These are phyloP conservation scores for Lasiosphaeria miniovina DNA, from an alignment of 495 filamentous ascomycete species.

Conservation along the genomic window DNA sequence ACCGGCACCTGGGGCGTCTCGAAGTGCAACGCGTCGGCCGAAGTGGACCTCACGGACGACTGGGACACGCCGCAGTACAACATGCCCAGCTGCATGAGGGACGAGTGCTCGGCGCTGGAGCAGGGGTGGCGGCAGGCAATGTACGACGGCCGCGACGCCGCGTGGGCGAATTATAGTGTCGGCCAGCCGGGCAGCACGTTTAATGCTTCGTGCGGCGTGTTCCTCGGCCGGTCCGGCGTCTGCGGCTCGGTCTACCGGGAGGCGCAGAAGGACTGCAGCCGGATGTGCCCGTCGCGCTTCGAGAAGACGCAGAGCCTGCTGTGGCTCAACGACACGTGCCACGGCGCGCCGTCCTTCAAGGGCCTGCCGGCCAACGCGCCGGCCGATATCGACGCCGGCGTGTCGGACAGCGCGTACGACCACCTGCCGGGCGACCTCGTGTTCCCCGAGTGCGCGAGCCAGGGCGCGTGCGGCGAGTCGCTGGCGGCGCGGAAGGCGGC, in stretches of 20 bases:
- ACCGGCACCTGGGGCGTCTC: background rate
- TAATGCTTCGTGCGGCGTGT: background rate
- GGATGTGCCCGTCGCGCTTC: background rate
- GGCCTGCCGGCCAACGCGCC: conserved; percentile 2
- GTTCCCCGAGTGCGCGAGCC: background rate
- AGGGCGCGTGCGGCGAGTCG: background rate
- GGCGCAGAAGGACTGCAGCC: background rate
- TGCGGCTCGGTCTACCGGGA: background rate
- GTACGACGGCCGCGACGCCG: background rate
- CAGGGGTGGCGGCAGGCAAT: background rate
- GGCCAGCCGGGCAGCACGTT: background rate
- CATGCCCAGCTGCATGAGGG: conserved; percentile 2
- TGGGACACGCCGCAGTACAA: background rate
- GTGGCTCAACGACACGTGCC: conserved; percentile 9
- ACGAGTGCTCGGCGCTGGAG: background rate
- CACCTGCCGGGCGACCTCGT: background rate
- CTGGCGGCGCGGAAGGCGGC: background rate
- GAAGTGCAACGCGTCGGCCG: background rate
- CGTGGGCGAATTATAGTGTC: background rate
- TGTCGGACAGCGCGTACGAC: background rate
- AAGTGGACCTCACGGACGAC: background rate
- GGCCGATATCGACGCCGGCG: background rate
- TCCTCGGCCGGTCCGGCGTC: background rate
- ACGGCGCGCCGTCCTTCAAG: background rate
- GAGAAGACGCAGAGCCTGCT: background rate